A percentile compares a stretch with the other conserved stretches of the same genome.
Evolutionary conservation across 306 rosid genomes (phyloP).

Genomic region (Ammopiptanthus mongolicus): DNA sequence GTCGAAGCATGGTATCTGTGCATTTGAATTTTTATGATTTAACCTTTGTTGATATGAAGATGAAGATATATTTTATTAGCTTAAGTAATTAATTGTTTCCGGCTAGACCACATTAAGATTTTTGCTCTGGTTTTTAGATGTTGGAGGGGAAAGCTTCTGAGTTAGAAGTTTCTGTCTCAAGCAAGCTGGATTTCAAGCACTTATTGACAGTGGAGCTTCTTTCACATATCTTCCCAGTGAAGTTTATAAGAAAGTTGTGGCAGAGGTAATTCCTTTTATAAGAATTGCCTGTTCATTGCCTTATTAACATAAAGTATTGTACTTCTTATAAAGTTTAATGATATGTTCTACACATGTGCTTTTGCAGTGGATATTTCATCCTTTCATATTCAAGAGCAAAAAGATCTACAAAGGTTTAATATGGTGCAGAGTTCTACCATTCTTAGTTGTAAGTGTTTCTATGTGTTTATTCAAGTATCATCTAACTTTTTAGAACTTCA

Average conservation of each 20-base stretch:
- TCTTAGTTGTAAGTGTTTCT: slow-evolving; percentile 76
- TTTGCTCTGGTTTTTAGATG: too few species aligned
- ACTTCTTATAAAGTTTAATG: background rate
- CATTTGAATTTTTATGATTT: background rate
- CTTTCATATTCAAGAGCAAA: slow-evolving; percentile 85
- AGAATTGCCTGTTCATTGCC: too few species aligned
- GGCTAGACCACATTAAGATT: too few species aligned
- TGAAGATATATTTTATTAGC: too few species aligned
- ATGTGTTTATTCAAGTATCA: background rate
- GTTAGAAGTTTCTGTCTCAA: slow-evolving; percentile 48
- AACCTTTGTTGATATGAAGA: background rate
- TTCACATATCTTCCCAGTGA: slow-evolving; percentile 55
- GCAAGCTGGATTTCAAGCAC: slow-evolving; percentile 35
- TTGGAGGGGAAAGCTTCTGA: slow-evolving; percentile 51
- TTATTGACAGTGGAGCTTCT: slow-evolving; percentile 53
- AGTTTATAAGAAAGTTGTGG: slow-evolving; percentile 34
- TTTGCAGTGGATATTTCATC: slow-evolving; percentile 98
- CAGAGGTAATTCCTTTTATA: slow-evolving; percentile 36
- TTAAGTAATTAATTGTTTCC: too few species aligned
- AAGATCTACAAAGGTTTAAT: slow-evolving; percentile 85
- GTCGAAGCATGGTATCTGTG: background rate
- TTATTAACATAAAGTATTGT: too few species aligned
- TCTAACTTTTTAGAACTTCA: background rate
- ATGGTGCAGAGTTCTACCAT: slow-evolving; percentile 97
- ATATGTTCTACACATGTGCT: slow-evolving; percentile 17